Conservation (phyloP, 148 eudicot species). For the Pharnaceum exiguum region DNA sequence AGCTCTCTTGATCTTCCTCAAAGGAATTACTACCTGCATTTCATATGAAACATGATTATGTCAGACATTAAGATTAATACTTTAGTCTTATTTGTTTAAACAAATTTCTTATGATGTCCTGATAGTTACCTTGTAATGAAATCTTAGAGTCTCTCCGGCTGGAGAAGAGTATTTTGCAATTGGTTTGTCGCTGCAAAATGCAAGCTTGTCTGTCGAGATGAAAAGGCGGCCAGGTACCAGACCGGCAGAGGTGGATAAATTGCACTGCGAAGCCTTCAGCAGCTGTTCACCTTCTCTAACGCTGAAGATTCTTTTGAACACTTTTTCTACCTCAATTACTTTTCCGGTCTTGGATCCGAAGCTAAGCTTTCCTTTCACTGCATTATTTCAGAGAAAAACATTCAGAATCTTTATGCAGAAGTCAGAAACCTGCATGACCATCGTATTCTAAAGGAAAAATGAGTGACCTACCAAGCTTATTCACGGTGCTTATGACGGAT, state of each 20-base stretch:
- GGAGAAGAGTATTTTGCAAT: slow-evolving; percentile 15
- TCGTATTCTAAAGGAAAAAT: no score
- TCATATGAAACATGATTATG: background rate
- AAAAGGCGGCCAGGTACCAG: slow-evolving; percentile 18
- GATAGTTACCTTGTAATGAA: slow-evolving; percentile 13
- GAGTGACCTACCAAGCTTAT: slow-evolving; percentile 13
- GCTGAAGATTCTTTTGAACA: slow-evolving; percentile 20
- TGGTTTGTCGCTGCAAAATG: slow-evolving; percentile 25
- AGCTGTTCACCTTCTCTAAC: slow-evolving; percentile 21
- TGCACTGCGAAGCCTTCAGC: slow-evolving; percentile 14
- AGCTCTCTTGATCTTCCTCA: slow-evolving; percentile 31
- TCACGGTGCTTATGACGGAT: slow-evolving; percentile 9
- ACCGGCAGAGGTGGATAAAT: slow-evolving; percentile 17
- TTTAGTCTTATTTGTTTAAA: background rate
- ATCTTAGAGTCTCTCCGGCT: slow-evolving; percentile 14
- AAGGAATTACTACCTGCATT: slow-evolving; percentile 29
- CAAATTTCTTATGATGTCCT: no score
- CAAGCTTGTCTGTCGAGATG: slow-evolving; percentile 21
- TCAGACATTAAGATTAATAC: background rate
- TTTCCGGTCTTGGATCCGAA: slow-evolving; percentile 12
- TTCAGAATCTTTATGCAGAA: no score
- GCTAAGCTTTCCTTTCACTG: slow-evolving; percentile 23
- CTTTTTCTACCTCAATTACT: slow-evolving; percentile 3
- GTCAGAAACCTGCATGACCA: no score
- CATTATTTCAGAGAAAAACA: background rate